Evolutionary conservation across 1,284 basidiomycete genomes (phyloP).

Genomic region (Volvariella surrecta): DNA sequence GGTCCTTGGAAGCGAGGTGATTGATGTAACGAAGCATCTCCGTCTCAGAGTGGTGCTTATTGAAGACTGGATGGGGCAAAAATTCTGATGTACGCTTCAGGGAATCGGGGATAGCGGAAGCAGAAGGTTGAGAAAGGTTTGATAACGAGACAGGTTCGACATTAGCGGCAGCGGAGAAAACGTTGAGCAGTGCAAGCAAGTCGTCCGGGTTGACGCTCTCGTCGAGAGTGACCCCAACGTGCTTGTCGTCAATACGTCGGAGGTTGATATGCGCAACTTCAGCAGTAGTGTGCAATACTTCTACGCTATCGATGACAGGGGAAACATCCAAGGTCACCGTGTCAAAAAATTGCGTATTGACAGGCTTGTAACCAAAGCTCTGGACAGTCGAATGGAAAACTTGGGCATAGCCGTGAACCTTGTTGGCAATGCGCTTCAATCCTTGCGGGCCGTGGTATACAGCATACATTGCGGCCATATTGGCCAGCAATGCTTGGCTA

Average conservation of each 20-base stretch:
- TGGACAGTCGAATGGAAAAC: conserved; percentile 70
- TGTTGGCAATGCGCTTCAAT: conserved; percentile 79
- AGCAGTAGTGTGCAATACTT: conserved; percentile 66
- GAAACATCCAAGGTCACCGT: conserved; percentile 85
- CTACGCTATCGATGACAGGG: conserved; percentile 47
- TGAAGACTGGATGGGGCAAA: conserved; percentile 88
- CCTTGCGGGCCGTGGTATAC: conserved; percentile 94
- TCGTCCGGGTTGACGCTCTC: conserved; percentile 80
- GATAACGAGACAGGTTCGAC: conserved; percentile 31
- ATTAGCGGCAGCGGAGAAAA: conserved; percentile 62
- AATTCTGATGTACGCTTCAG: conserved; percentile 70
- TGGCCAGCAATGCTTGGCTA: conserved; percentile 88
- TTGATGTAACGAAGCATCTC: conserved; percentile 97
- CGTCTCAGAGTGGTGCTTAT: conserved; percentile 94
- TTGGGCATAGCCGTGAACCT: conserved; percentile 85
- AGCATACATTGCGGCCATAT: conserved; percentile 97
- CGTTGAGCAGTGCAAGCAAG: conserved; percentile 72
- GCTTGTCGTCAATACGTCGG: conserved; percentile 68
- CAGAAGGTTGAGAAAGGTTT: conserved; percentile 30
- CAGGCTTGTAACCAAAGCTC: conserved; percentile 61
- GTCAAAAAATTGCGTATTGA: conserved; percentile 81
- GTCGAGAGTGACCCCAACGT: conserved; percentile 87
- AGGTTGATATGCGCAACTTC: conserved; percentile 75
- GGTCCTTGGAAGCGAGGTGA: conserved; percentile 90
- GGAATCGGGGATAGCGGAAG: conserved; percentile 40